phyloP scores from a whole-genome alignment of 192 early-diverging fungal genomes.

The Linnemannia hyalina region DNA sequence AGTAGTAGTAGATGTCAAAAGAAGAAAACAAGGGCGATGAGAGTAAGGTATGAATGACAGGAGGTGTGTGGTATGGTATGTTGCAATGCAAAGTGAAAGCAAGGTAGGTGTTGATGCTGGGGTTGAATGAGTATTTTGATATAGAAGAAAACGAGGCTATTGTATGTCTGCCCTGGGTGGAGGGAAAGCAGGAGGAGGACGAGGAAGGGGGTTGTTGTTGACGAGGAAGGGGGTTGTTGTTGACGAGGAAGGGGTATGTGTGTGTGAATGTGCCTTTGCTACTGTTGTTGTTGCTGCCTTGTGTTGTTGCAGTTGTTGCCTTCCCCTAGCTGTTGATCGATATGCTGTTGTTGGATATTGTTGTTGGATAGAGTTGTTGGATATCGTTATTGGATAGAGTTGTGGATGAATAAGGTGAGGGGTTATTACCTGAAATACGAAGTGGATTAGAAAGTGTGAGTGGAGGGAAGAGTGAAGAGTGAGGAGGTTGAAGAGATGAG shows the following conservation, averaged over 20 bases:
- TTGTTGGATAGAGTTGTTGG: no score
- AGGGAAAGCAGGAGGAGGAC: neutral
- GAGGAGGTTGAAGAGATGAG: neutral
- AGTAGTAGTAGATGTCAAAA: neutral
- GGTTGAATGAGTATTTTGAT: neutral
- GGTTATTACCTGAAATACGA: neutral
- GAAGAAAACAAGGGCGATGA: constrained; percentile 7
- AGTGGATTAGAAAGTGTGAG: neutral
- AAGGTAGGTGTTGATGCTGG: neutral
- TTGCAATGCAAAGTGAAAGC: neutral
- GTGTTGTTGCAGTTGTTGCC: neutral
- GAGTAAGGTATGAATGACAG: neutral
- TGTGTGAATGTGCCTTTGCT: neutral
- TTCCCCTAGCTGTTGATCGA: neutral
- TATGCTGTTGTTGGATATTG: neutral
- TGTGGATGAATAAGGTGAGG: neutral
- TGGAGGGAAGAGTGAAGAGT: neutral
- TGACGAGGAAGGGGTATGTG: neutral
- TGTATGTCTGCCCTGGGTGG: no score
- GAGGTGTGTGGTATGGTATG: neutral
- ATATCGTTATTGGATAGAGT: neutral
- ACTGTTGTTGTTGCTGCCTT: neutral
- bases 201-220: neutral
- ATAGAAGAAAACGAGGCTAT: neutral
- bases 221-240: neutral